These are phyloP conservation scores for Xanthoceras sorbifolium DNA, from an alignment of 345 rosid genomes.

Conservation along the genomic window DNA sequence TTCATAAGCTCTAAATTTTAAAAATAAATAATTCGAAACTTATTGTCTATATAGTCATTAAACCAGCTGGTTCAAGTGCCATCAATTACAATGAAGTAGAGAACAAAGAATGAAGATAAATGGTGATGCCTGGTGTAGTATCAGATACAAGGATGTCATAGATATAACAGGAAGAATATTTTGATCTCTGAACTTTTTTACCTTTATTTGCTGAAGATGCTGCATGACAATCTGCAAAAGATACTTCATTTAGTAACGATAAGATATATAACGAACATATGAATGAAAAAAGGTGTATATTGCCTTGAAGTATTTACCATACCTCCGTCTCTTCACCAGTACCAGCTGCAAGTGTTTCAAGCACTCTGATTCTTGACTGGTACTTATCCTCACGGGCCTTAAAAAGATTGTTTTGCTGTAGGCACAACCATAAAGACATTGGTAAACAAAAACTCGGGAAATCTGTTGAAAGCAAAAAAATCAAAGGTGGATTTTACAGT, in stretches of 20 bases:
- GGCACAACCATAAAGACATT: constrained; percentile 21
- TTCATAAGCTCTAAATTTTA: background rate
- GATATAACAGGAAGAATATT: background rate
- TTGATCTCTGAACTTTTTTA: constrained; percentile 24
- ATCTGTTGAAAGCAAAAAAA: background rate
- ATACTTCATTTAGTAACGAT: constrained; percentile 20
- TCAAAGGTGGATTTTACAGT: constrained; percentile 49
- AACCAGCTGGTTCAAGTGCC: constrained; percentile 1
- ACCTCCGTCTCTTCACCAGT: constrained; percentile 70
- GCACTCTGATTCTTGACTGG: constrained; percentile 78
- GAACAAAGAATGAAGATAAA: background rate
- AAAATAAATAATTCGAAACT: background rate
- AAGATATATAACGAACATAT: background rate
- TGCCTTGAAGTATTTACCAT: constrained; percentile 13
- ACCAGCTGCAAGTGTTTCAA: constrained; percentile 88
- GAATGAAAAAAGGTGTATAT: background rate
- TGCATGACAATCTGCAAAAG: constrained; percentile 46
- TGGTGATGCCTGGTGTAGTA: background rate
- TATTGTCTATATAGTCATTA: background rate
- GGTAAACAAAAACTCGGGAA: constrained; percentile 7
- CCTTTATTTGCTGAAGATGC: constrained; percentile 67
- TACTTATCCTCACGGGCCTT: constrained; percentile 90
- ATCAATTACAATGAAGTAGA: background rate
- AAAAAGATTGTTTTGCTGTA: constrained; percentile 89
- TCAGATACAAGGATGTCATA: background rate